Conservation (phyloP, 306 rosid species). For the Begonia peltatifolia region DNA sequence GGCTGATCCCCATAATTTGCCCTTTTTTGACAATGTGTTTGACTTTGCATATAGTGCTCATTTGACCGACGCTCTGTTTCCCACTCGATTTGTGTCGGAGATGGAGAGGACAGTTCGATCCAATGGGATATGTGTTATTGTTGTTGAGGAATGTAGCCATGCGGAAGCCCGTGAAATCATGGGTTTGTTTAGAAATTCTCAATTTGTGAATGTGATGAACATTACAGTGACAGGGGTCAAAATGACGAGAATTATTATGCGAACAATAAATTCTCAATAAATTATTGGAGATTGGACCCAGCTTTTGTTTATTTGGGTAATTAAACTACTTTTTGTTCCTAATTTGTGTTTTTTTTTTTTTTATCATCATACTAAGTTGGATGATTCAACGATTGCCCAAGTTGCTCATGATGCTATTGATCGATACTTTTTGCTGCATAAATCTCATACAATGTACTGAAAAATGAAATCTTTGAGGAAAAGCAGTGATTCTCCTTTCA, state of each 20-base stretch:
- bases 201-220: constrained; percentile 27
- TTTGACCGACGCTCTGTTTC: constrained; percentile 56
- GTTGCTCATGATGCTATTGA: no score
- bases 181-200: constrained; percentile 45
- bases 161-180: constrained; percentile 36
- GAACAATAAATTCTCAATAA: constrained; percentile 26
- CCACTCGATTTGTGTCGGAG: constrained; percentile 50
- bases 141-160: constrained; percentile 41
- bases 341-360: no score
- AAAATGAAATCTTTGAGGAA: no score
- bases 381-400: no score
- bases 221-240: constrained; percentile 42
- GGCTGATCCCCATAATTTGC: constrained; percentile 73
- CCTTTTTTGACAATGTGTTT: constrained; percentile 49
- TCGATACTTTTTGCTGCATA: no score
- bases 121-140: constrained; percentile 42
- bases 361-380: neutral
- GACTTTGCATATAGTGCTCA: constrained; percentile 54
- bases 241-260: constrained; percentile 63
- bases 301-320: no score
- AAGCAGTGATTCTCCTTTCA: no score
- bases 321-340: neutral
- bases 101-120: constrained; percentile 61
- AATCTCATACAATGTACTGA: no score
- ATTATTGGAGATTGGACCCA: neutral